A percentile compares a stretch with the other conserved stretches of the same genome.
Evolutionary conservation across 2,329 filamentous ascomycete species (phyloP).

Genomic region (Fusarium odoratissimum): DNA sequence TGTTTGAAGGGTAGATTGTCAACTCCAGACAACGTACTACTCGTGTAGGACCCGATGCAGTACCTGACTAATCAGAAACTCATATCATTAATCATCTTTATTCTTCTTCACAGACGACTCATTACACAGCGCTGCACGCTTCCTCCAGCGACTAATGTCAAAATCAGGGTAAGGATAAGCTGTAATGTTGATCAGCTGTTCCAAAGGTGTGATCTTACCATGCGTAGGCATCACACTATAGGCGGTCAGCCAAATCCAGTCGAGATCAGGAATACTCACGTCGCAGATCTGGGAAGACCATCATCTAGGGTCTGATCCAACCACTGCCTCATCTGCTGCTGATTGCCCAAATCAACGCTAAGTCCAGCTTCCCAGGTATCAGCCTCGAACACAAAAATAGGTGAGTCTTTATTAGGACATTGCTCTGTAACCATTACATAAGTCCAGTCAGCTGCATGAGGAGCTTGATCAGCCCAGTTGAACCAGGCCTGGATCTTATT

Average conservation of each 20-base stretch:
- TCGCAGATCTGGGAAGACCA: neutral
- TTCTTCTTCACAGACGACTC: neutral
- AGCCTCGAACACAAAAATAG: neutral
- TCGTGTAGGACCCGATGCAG: accelerated
- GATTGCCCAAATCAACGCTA: neutral
- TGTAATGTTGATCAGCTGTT: neutral
- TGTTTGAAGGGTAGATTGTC: neutral
- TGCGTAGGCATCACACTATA: neutral
- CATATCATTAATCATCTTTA: neutral
- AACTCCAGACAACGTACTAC: accelerated
- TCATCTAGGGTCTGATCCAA: neutral
- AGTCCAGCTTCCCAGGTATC: conserved; percentile 2
- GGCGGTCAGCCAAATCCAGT: accelerated
- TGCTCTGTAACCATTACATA: conserved; percentile 17
- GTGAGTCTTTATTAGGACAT: neutral
- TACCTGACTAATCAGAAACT: accelerated
- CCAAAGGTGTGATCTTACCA: neutral
- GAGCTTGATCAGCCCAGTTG: conserved; percentile 16
- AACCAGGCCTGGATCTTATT: conserved; percentile 18
- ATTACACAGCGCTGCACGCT: neutral
- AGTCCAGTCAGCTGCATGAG: conserved; percentile 20
- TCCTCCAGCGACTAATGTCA: neutral
- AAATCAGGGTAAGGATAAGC: neutral
- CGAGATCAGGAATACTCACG: neutral
- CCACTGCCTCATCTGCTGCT: conserved; percentile 1